Base-by-base conservation (phyloP, 805 yeast species). In the Starmera dryadoides region DNA sequence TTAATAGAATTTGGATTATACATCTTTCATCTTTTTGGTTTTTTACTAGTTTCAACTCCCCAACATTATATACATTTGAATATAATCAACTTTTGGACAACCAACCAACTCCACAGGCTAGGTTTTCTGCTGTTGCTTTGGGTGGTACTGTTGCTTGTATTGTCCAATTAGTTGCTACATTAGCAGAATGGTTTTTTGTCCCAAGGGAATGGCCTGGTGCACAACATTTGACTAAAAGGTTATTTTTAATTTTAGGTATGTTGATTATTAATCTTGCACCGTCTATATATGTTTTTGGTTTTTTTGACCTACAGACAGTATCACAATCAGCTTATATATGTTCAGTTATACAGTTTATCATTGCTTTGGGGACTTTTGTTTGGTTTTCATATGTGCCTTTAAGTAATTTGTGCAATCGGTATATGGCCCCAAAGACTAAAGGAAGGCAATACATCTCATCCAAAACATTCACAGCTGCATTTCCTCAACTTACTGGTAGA, bases 21-120 rank as follows among this genome's bases (percentile, higher is more conserved):
- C 95, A 86, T 55, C 64, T 79, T 21, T 69, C 85, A 1, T 66
- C 81, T 20, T 86, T 81, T 56, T 86, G 95, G 95, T 80, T 76
- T 46, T 86, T 80, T 53, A 81, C 89, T 0, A 59, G 79, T 21
- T 77, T 74, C 57, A 83, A 86, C 56, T 68, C 89, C 1, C 80
- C 86, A 1, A 72, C 86, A 0, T 63, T 86, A 25, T 86, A 84
- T 55, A 80, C 88, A 0, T 60, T 65, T 33, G 61, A 75, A 39
- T 83, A 81, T 52, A 60, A 63, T 37, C 77, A 74, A 28, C 48
- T 66, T 8, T 46, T 66, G 39, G 73, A 83, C 50, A 81, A 75
- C 50, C 75, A 72, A 25, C 94, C 95, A 1, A 66, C 79, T 0
- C 47, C 58, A 3, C 81, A 80, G 44, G 72, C 77, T 1, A 64